Base-by-base conservation (phyloP, 352 stramenopile genomes). In the Pythium dissimile region DNA sequence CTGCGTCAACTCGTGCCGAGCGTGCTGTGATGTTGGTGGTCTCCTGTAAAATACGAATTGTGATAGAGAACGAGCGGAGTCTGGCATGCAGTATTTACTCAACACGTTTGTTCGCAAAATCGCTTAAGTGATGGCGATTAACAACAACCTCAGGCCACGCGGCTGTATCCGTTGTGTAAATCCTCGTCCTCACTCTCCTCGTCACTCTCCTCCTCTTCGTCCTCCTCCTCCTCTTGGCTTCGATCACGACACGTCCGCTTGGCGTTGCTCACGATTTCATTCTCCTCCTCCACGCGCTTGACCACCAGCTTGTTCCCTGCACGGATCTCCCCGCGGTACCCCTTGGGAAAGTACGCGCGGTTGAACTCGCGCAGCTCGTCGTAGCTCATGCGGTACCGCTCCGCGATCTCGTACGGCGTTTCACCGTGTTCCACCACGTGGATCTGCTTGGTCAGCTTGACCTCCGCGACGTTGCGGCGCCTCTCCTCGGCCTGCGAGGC, bases 391-490 rank as follows among this genome's bases (percentile, higher is more conserved):
- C 61, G 67, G 66, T 88, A 94, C 27, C 49, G 56, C 30, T 66
- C 69, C 0, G 77, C 78, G 47, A 94, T 67, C 15, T 52, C 67
- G 52, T 90, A 69, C 15, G 84, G 82, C n/a, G 84, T 91, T 26
- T 94, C 84, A 38, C 75, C 83, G 2, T 57, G 48, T 35, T 86
- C 71, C n/a, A 94, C 84, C 10, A 87, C 61, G 51, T 94, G 81
- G 49, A 94, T 94, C 65, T 92, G 80, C 72, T 92, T 92, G 42
- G 80, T 94, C 28, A 94, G 83, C 56, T 81, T 89, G 34, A 94
- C 70, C 48, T 94, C 84, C 0, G 75, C 80, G 26, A 92, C 75
- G 54, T 92, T 86, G 50, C 80, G 76, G 54, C 80, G 69, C 49
- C 64, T 67, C n/a, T 73, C 68, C 21, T 79, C 82, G 51, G 70